Conservation (phyloP, 352 stramenopile genomes). For the Globisporangium yorkense region DNA sequence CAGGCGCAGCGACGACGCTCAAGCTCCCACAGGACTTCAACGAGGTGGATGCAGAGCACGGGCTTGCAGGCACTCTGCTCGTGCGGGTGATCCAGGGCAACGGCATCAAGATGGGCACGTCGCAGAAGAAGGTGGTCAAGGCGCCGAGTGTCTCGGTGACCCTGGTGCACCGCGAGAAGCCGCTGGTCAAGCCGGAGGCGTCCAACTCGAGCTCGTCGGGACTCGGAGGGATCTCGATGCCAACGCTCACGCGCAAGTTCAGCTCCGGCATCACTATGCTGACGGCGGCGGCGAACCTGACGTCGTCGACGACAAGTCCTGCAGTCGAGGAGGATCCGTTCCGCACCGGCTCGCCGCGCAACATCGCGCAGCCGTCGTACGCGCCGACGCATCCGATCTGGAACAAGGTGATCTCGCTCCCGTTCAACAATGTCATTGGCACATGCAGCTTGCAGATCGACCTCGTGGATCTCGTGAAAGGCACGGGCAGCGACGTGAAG, state of each 20-base stretch:
- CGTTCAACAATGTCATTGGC: slow-evolving; percentile 71
- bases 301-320: slow-evolving; percentile 27
- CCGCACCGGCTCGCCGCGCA: slow-evolving; percentile 54
- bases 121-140: slow-evolving; percentile 63
- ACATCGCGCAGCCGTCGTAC: slow-evolving; percentile 49
- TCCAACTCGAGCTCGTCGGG: slow-evolving; percentile 23
- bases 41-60: slow-evolving; percentile 78
- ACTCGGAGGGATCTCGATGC: slow-evolving; percentile 62
- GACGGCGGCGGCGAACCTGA: slow-evolving; percentile 30
- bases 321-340: slow-evolving; percentile 33
- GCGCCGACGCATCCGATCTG: slow-evolving; percentile 70
- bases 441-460: slow-evolving; percentile 75
- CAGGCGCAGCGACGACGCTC: slow-evolving; percentile 74
- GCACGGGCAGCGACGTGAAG: slow-evolving; percentile 29
- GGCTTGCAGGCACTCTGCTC: slow-evolving; percentile 55
- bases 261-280: slow-evolving; percentile 54
- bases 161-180: slow-evolving; percentile 60
- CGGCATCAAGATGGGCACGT: slow-evolving; percentile 63
- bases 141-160: slow-evolving; percentile 51
- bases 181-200: slow-evolving; percentile 25
- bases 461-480: slow-evolving; percentile 52
- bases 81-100: slow-evolving; percentile 81
- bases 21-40: slow-evolving; percentile 88
- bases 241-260: slow-evolving; percentile 67
- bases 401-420: slow-evolving; percentile 74